These are phyloP conservation scores for Colletotrichum eleusines DNA, from an alignment of 2,329 filamentous ascomycete species.

Conservation along the genomic window DNA sequence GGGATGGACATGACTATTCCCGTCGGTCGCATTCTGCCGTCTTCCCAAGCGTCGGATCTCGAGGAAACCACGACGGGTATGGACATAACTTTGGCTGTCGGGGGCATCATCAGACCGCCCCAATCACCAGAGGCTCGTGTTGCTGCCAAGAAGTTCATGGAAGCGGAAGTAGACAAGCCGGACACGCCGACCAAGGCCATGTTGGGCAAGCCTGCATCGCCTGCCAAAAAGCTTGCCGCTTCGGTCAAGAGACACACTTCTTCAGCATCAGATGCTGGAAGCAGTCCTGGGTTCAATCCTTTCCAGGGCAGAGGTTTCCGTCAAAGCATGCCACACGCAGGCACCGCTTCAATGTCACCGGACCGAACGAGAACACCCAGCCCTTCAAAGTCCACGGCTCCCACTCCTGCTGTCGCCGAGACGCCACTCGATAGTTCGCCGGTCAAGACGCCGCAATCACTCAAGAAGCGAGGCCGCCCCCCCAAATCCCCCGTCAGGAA, in stretches of 20 bases:
- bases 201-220: conserved; percentile 53
- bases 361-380: conserved; percentile 40
- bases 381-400: conserved; percentile 38
- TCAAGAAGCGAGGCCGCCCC: conserved; percentile 38
- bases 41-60: conserved; percentile 46
- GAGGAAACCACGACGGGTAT: conserved; percentile 67
- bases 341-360: conserved; percentile 52
- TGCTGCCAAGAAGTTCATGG: conserved; percentile 69
- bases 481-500: conserved; percentile 40
- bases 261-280: conserved; percentile 47
- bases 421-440: conserved; percentile 44
- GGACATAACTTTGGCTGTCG: conserved; percentile 76
- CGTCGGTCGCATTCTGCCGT: conserved; percentile 65
- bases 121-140: conserved; percentile 55
- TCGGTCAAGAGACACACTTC: conserved; percentile 46
- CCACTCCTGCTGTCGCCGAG: conserved; percentile 14
- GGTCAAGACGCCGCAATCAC: conserved; percentile 43
- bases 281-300: conserved; percentile 67
- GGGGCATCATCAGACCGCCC: conserved; percentile 66
- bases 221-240: conserved; percentile 50
- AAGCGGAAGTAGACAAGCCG: conserved; percentile 66
- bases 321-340: conserved; percentile 61
- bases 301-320: conserved; percentile 63
- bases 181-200: conserved; percentile 58
- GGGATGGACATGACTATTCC: conserved; percentile 74